phyloP scores from a whole-genome alignment of 2,329 filamentous ascomycete genomes.

The Xylaria sp. region DNA sequence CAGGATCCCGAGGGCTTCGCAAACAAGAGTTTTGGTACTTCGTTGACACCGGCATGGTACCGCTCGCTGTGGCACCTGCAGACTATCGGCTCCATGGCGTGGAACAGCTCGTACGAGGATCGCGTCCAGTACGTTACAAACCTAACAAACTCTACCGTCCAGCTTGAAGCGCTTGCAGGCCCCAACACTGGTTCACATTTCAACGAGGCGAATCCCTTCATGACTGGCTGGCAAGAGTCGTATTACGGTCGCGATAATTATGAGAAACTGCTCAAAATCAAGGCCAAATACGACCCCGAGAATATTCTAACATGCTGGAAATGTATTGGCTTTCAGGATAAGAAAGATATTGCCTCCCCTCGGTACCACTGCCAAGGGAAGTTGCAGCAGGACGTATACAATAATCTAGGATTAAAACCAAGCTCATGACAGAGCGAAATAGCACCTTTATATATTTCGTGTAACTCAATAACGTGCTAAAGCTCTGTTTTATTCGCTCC shows the following conservation, averaged over 20 bases:
- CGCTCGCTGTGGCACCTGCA: slow-evolving; percentile 38
- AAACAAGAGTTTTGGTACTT: slow-evolving; percentile 25
- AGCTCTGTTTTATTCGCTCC: background rate
- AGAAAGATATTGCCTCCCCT: slow-evolving; percentile 31
- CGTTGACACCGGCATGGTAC: slow-evolving; percentile 40
- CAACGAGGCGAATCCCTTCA: slow-evolving; percentile 42
- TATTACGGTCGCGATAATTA: slow-evolving; percentile 39
- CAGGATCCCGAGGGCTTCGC: slow-evolving; percentile 19
- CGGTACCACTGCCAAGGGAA: slow-evolving; percentile 37
- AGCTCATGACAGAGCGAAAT: slow-evolving; percentile 24
- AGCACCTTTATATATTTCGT: background rate
- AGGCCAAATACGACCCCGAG: slow-evolving; percentile 37
- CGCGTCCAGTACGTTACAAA: slow-evolving; percentile 34
- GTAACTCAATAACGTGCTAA: slow-evolving; percentile 1
- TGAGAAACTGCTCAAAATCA: slow-evolving; percentile 33
- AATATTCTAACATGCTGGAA: slow-evolving; percentile 39
- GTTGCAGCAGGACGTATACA: slow-evolving; percentile 37
- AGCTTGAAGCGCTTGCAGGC: slow-evolving; percentile 36
- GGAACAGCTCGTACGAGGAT: slow-evolving; percentile 38
- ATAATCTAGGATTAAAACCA: slow-evolving; percentile 31
- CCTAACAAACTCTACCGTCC: slow-evolving; percentile 36
- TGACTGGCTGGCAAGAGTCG: slow-evolving; percentile 38
- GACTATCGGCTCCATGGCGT: slow-evolving; percentile 34
- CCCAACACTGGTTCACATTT: slow-evolving; percentile 33
- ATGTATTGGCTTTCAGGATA: slow-evolving; percentile 37